A percentile compares a stretch with the other conserved stretches of the same genome.
Evolutionary conservation across 2,329 filamentous ascomycete genomes (phyloP).

Genomic region (Lasiodiplodia theobromae): DNA sequence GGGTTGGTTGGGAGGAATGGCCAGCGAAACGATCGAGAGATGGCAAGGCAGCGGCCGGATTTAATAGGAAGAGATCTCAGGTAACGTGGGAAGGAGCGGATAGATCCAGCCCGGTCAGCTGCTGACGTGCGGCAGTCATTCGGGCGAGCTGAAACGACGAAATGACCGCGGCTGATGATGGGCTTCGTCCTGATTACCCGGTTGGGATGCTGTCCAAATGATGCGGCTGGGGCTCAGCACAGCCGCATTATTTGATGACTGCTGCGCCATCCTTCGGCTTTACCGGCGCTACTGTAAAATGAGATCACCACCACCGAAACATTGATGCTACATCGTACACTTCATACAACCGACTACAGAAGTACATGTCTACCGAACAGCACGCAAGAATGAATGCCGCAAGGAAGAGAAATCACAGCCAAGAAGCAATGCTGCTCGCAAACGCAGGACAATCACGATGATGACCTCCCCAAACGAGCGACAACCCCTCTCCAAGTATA

Average conservation of each 20-base stretch:
- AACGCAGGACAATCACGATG: background rate
- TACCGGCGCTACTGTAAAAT: background rate
- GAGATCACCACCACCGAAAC: background rate
- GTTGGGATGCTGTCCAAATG: slow-evolving; percentile 13
- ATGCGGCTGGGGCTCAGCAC: slow-evolving; percentile 1
- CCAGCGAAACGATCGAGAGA: background rate
- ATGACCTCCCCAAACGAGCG: slow-evolving; percentile 7
- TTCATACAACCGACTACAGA: slow-evolving; percentile 17
- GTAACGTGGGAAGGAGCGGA: slow-evolving; percentile 5
- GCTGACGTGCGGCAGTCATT: slow-evolving; percentile 26
- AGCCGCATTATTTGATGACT: slow-evolving; percentile 1
- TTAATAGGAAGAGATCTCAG: slow-evolving; percentile 19
- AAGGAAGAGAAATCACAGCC: background rate
- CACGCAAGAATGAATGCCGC: background rate
- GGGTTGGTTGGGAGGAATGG: background rate
- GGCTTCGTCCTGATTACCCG: slow-evolving; percentile 16
- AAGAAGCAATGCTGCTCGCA: slow-evolving; percentile 1
- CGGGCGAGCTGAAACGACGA: slow-evolving; percentile 23
- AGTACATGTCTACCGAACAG: slow-evolving; percentile 3
- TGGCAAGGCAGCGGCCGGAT: slow-evolving; percentile 7
- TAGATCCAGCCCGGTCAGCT: slow-evolving; percentile 22
- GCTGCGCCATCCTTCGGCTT: background rate
- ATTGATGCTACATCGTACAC: background rate
- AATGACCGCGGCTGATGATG: slow-evolving; percentile 22
- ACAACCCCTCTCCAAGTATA: background rate